These are phyloP conservation scores for Arthrobotrys megalospora DNA, from an alignment of 2,329 filamentous ascomycete genomes.

Conservation along the genomic window DNA sequence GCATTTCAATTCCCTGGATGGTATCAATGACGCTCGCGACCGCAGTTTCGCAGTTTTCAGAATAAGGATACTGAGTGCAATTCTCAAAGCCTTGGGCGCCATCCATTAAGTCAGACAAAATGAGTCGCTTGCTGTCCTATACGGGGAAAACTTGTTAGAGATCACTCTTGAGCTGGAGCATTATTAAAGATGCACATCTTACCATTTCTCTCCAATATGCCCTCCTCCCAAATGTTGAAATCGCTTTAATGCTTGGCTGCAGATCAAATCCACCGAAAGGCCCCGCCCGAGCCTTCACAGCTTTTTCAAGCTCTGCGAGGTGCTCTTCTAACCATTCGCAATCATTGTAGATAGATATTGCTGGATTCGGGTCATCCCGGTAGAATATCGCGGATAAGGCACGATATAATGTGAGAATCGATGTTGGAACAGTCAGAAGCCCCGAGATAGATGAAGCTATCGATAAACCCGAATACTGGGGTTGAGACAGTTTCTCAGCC, in stretches of 20 bases:
- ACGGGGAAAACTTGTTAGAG: not conserved
- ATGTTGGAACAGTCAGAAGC: constrained; percentile 79
- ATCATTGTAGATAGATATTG: constrained; percentile 80
- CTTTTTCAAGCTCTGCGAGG: constrained; percentile 59
- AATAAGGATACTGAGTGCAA: constrained; percentile 63
- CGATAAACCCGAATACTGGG: constrained; percentile 69
- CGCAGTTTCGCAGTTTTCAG: constrained; percentile 69
- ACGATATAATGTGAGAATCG: constrained; percentile 83
- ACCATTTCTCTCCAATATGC: constrained; percentile 61
- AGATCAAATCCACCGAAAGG: constrained; percentile 36
- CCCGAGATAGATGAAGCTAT: constrained; percentile 79
- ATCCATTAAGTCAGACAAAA: constrained; percentile 63
- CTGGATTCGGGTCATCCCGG: constrained; percentile 74
- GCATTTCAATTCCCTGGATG: constrained; percentile 71
- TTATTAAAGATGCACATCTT: not conserved
- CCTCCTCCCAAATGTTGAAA: constrained; percentile 62
- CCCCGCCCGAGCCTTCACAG: constrained; percentile 33
- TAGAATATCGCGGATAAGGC: constrained; percentile 84
- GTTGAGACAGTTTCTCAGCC: constrained; percentile 67
- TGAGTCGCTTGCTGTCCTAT: constrained; percentile 55
- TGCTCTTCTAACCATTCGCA: constrained; percentile 76
- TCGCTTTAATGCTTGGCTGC: constrained; percentile 49
- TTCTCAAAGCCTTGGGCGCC: constrained; percentile 63
- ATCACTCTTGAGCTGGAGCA: not conserved
- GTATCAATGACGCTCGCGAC: constrained; percentile 73